Evolutionary conservation across 2,329 filamentous ascomycete genomes (phyloP).

Genomic region (Paracoccidioides brasiliensis): DNA sequence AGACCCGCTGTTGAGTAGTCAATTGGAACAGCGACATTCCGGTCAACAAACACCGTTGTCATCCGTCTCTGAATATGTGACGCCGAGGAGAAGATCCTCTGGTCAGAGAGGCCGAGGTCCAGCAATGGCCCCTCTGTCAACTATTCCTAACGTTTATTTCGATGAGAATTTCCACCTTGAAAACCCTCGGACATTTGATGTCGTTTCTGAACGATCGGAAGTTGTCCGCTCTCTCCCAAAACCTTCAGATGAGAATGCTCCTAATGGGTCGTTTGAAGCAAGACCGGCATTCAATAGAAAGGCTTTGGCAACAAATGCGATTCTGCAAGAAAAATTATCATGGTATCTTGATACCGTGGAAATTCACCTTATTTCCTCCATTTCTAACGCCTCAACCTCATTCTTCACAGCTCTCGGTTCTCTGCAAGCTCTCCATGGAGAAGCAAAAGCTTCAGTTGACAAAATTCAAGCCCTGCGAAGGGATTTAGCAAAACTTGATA

Average conservation of each 20-base stretch:
- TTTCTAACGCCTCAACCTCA: constrained; percentile 86
- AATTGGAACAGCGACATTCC: constrained; percentile 30
- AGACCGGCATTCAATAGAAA: constrained; percentile 42
- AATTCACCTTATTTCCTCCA: constrained; percentile 89
- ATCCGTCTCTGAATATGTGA: not conserved
- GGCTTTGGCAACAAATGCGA: constrained; percentile 87
- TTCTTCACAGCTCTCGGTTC: constrained; percentile 93
- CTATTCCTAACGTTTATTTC: constrained; percentile 86
- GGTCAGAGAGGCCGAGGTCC: constrained; percentile 37
- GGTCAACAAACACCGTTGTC: constrained; percentile 3
- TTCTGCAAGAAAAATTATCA: constrained; percentile 91
- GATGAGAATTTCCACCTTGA: constrained; percentile 91
- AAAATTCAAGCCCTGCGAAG: constrained; percentile 69
- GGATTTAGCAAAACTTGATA: constrained; percentile 68
- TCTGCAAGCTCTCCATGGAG: constrained; percentile 76
- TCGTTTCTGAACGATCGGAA: constrained; percentile 90
- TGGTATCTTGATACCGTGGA: constrained; percentile 99
- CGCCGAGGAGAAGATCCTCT: constrained; percentile 3
- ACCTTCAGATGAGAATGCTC: constrained; percentile 38
- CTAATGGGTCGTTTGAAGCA: constrained; percentile 41
- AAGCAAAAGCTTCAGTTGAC: constrained; percentile 80
- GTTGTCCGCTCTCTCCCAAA: constrained; percentile 62
- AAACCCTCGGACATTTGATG: constrained; percentile 89
- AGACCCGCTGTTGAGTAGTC: constrained; percentile 35
- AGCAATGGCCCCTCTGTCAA: constrained; percentile 60